Conservation (phyloP, 768 basidiomycete genomes). For the Suillus tomentosus region DNA sequence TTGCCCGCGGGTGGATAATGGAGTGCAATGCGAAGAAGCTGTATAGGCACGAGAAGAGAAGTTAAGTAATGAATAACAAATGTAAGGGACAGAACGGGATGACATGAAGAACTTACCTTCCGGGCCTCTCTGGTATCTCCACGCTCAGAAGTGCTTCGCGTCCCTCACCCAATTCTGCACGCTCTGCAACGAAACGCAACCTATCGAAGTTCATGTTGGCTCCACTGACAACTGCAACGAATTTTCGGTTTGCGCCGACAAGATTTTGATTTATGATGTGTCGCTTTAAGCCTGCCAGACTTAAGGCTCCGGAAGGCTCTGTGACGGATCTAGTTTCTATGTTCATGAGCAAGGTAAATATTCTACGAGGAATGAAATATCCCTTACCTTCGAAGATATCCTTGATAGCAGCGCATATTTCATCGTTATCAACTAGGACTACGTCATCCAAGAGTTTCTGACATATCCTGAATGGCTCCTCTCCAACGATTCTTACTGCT, state of each 20-base stretch:
- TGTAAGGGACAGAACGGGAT: neutral
- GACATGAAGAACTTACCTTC: constrained; percentile 58
- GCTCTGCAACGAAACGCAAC: constrained; percentile 96
- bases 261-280: constrained; percentile 83
- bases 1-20: constrained; percentile 84
- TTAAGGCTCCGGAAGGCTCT: constrained; percentile 94
- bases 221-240: constrained; percentile 91
- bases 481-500: constrained; percentile 93
- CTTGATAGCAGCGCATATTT: constrained; percentile 98
- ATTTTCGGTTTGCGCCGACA: constrained; percentile 79
- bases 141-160: constrained; percentile 91
- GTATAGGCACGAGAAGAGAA: constrained; percentile 5
- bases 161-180: constrained; percentile 95
- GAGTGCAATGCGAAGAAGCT: constrained; percentile 90
- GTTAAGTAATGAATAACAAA: constrained; percentile 10
- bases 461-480: constrained; percentile 93
- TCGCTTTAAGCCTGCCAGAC: constrained; percentile 88
- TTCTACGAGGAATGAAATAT: constrained; percentile 7
- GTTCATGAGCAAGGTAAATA: constrained; percentile 29
- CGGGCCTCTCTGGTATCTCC: constrained; percentile 91
- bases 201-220: constrained; percentile 99
- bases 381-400: constrained; percentile 92
- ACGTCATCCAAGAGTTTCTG: constrained; percentile 80
- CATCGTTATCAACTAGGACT: constrained; percentile 89
- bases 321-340: constrained; percentile 91